Percentiles rank a stretch among this genome's conserved stretches.
Conservation (phyloP, 108 stramenopile species). For the Fistulifera pelliculosa region DNA sequence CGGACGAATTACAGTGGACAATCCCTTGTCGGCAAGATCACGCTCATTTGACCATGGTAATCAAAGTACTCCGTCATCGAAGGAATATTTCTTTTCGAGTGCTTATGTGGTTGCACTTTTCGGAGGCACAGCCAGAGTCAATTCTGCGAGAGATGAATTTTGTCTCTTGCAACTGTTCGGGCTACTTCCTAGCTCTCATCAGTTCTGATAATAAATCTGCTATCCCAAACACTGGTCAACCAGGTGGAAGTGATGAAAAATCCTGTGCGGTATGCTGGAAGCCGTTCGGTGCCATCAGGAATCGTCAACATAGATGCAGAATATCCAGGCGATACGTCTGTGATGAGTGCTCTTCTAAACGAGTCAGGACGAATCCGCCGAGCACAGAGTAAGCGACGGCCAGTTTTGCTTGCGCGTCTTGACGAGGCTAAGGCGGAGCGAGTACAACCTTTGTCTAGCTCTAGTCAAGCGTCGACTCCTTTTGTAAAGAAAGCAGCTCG, state of each 20-base stretch:
- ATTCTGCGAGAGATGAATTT: slow-evolving; percentile 24
- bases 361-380: slow-evolving; percentile 37
- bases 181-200: neutral
- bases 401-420: slow-evolving; percentile 48
- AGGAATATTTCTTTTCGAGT: too few species aligned
- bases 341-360: slow-evolving; percentile 74
- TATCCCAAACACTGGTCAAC: slow-evolving; percentile 37
- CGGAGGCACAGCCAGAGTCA: slow-evolving; percentile 33
- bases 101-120: slow-evolving; percentile 35
- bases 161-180: neutral
- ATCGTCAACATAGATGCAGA: slow-evolving; percentile 68
- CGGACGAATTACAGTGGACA: slow-evolving; percentile 40
- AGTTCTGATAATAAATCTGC: slow-evolving; percentile 19
- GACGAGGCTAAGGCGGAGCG: slow-evolving; percentile 8
- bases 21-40: slow-evolving; percentile 24
- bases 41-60: too few species aligned
- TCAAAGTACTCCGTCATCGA: too few species aligned
- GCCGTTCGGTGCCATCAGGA: slow-evolving; percentile 58
- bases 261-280: slow-evolving; percentile 83
- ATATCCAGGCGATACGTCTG: slow-evolving; percentile 58
- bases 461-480: neutral
- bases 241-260: slow-evolving; percentile 63
- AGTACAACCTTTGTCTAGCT: slow-evolving; percentile 5
- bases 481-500: neutral
- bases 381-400: slow-evolving; percentile 67